phyloP scores from a whole-genome alignment of 1,284 basidiomycete species.

The Ceratorhiza oryzae-sativae region DNA sequence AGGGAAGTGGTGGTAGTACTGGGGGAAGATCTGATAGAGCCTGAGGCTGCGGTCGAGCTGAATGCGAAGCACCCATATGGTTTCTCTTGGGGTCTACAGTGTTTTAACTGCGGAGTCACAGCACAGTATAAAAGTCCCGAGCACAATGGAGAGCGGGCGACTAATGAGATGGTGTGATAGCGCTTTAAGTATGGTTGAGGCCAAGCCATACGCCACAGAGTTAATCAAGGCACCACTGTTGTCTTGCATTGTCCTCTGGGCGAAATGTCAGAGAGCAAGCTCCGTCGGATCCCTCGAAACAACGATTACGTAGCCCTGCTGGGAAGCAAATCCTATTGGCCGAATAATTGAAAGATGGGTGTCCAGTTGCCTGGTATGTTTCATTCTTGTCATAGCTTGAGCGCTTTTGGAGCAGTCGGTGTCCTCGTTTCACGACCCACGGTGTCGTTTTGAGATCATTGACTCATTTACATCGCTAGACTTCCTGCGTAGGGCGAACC shows the following conservation, averaged over 20 bases:
- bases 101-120: too few species aligned
- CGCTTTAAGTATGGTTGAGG: not conserved
- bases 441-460: not conserved
- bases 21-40: not conserved
- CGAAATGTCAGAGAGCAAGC: too few species aligned
- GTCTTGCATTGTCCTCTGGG: not conserved
- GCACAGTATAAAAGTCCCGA: too few species aligned
- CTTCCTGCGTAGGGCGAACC: not conserved
- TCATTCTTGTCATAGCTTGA: not conserved
- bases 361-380: not conserved
- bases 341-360: not conserved
- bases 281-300: not conserved
- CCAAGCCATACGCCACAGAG: not conserved
- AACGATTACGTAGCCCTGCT: too few species aligned
- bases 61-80: slow-evolving; percentile 2
- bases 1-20: not conserved
- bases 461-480: not conserved
- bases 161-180: too few species aligned
- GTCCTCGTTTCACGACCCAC: not conserved
- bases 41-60: not conserved
- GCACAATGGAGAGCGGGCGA: too few species aligned
- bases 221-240: not conserved
- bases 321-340: too few species aligned
- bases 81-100: too few species aligned
- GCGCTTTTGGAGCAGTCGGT: not conserved